phyloP scores from a whole-genome alignment of 805 yeast species.

The Nakazawaea pomicola region DNA sequence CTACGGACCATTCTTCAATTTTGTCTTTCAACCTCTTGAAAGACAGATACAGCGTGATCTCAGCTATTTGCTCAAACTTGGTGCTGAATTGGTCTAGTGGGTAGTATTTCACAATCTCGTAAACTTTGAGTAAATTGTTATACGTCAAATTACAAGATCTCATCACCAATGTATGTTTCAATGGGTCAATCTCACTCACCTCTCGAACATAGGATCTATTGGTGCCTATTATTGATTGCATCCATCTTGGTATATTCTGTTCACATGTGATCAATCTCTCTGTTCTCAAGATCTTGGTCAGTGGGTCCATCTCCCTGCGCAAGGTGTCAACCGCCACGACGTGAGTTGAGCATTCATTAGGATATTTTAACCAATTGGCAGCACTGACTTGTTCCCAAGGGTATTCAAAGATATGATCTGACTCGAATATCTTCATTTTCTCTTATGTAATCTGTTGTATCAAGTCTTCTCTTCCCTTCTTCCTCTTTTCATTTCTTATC shows the following conservation, averaged over 20 bases:
- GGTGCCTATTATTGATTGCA: conserved; percentile 63
- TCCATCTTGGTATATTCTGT: conserved; percentile 84
- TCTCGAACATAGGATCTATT: conserved; percentile 82
- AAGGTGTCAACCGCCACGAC: conserved; percentile 91
- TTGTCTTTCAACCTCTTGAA: conserved; percentile 68
- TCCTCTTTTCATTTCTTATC: too few relatives aligned
- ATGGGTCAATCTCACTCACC: conserved; percentile 76
- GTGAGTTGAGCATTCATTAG: conserved; percentile 89
- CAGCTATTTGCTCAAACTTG: conserved; percentile 74
- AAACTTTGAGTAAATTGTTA: conserved; percentile 69
- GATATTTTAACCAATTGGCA: conserved; percentile 96
- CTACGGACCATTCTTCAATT: conserved; percentile 89
- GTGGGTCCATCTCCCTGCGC: conserved; percentile 59
- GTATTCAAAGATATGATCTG: conserved; percentile 66
- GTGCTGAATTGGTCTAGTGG: conserved; percentile 66
- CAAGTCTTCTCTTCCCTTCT: too few relatives aligned
- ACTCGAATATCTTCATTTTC: conserved; percentile 73
- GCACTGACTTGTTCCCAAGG: conserved; percentile 94
- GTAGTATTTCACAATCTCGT: conserved; percentile 77
- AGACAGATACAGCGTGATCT: conserved; percentile 79
- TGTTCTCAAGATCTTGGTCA: conserved; percentile 55
- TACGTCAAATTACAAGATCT: conserved; percentile 85
- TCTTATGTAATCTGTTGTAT: background rate
- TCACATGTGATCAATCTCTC: conserved; percentile 87
- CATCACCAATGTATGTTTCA: conserved; percentile 59